Conservation (phyloP, 2,329 filamentous ascomycete species). For the Hypoxylon sp. region DNA sequence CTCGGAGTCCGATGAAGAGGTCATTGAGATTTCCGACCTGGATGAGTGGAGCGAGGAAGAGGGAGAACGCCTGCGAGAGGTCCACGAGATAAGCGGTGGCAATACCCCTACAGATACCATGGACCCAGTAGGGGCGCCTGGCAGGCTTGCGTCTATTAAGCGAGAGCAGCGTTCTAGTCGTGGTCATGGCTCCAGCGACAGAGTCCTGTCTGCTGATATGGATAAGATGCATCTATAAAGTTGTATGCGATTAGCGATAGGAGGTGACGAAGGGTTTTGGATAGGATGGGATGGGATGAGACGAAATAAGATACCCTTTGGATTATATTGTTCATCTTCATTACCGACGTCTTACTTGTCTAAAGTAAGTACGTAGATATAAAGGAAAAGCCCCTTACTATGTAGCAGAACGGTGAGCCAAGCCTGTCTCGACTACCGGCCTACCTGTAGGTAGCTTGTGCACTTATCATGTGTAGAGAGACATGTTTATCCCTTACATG, state of each 20-base stretch:
- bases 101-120: not conserved
- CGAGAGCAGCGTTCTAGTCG: conserved; percentile 17
- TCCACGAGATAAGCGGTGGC: not conserved
- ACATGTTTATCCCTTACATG: too few species aligned
- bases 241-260: not conserved
- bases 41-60: conserved; percentile 33
- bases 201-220: conserved; percentile 36
- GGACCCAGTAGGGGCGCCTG: conserved; percentile 1
- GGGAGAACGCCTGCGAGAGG: conserved; percentile 23
- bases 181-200: conserved; percentile 10
- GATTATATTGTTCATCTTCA: not conserved
- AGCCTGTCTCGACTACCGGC: too few species aligned
- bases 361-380: not conserved
- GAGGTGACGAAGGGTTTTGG: not conserved
- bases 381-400: too few species aligned
- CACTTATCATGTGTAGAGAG: too few species aligned
- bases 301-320: conserved; percentile 10
- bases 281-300: not conserved
- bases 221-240: conserved; percentile 40
- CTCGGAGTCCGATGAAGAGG: conserved; percentile 20
- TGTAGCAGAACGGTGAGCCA: too few species aligned
- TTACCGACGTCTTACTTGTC: too few species aligned
- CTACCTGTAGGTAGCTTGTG: too few species aligned
- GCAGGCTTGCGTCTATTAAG: conserved; percentile 18
- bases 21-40: conserved; percentile 40